Evolutionary conservation across 176 grass and related monocot species (phyloP).

Genomic region (Hsuehochloa calcarea): DNA sequence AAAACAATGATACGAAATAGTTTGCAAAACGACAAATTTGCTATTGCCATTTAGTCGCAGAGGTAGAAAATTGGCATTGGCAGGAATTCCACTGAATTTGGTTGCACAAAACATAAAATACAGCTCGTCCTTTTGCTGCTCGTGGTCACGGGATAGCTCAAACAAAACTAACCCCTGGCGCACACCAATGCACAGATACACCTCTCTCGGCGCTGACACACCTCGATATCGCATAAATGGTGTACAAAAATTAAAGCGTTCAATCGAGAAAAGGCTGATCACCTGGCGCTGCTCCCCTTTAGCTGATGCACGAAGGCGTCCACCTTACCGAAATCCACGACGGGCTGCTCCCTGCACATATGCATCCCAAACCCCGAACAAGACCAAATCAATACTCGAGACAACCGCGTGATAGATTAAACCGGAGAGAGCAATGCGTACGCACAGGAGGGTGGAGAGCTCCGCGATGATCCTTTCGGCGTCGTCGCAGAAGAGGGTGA

Average conservation of each 20-base stretch:
- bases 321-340: constrained; percentile 70
- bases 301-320: constrained; percentile 78
- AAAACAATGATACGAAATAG: not conserved
- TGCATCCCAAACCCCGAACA: not conserved
- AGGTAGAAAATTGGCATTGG: not conserved
- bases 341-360: constrained; percentile 48
- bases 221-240: too few relatives aligned
- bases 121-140: not conserved
- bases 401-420: not conserved
- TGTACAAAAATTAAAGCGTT: not conserved
- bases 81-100: not conserved
- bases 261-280: not conserved
- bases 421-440: not conserved
- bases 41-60: not conserved
- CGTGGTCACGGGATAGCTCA: not conserved
- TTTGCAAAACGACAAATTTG: not conserved
- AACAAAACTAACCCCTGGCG: not conserved
- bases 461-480: constrained; percentile 58
- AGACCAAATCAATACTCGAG: not conserved
- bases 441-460: constrained; percentile 56
- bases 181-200: not conserved
- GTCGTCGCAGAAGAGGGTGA: constrained; percentile 77
- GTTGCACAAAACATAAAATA: not conserved
- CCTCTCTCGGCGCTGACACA: not conserved
- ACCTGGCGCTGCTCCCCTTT: constrained; percentile 92